Evolutionary conservation across 192 early-diverging fungal genomes (phyloP), one percentile per base, ranked within the genome.

Genomic region (Lobosporangium transversale): DNA sequence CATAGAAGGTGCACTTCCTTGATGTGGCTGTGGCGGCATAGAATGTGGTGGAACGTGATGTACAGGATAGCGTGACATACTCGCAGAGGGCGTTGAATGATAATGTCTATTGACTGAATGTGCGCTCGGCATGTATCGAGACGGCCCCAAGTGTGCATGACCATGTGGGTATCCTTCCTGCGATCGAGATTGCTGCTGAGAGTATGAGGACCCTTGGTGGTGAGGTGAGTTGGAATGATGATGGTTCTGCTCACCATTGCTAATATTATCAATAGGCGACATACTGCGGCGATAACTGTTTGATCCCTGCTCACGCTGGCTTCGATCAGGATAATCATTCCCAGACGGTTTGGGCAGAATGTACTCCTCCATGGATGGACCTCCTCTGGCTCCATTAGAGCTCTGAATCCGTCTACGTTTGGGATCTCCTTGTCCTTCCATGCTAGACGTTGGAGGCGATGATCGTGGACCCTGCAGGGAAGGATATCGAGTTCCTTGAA

Each of bases 11-110:
- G 51, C 37, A 14, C 51, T 48, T 50, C 59, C n/a, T 49, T 42
- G 31, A 14, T 68, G 56, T 7, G 53, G 26, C 26, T 51, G 64
- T 48, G 14, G 56, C 11, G 26, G 24, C n/a, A 47, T 50, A 20
- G 50, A 15, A 31, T 61, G 58, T 17, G 62, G 63, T 52, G 52
- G 65, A 27, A 44, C 66, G 32, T 66, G 58, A 20, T 75, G 60
- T 56, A 71, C 59, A 0, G 70, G 64, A n/a, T 79, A 76, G 17
- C 70, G 49, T 18, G 81, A 62, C 51, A 70, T 62, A 45, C 55
- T 76, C 73, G 67, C 67, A 10, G 73, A 76, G 2, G 51, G 73
- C 3, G 73, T 57, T 10, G 63, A 51, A 14, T 62, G 58, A 54
- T 76, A 76, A 27, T 62, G 73, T 20, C 58, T 65, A 26, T 47